Evolutionary conservation across 768 basidiomycete species (phyloP), one percentile per base, ranked within the genome.

Genomic region (Suillus alpinus): DNA sequence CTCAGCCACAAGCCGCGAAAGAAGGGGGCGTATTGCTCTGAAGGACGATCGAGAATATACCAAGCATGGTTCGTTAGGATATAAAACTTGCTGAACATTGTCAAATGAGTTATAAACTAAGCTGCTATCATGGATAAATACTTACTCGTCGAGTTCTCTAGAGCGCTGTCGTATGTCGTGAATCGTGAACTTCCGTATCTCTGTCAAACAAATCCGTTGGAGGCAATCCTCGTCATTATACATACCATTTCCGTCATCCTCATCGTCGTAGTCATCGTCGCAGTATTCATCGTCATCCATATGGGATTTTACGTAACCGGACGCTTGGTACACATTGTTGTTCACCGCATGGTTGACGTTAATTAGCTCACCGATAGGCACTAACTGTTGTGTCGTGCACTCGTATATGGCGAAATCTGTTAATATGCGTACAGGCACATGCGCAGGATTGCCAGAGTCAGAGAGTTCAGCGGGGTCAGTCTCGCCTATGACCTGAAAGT

Each of bases 41-140:
- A 78, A 0, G 89, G 86, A 2, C 62, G 61, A 12, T 79, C 77
- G 2, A 91, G 77, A 58, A 90, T 86, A 63, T 91, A 91, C 89
- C 89, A 91, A 0, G 88, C 87, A 69, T 73, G 69, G 47, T 76
- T 49, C 0, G 89, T 91, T 49, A 81, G 79, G 32, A 91, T 71
- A 62, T 86, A 91, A 2, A 90, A 80, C 61, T 85, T 83, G 26
- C 88, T 90, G 56, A 6, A 50, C 14, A n/a, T 37, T 56, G 1
- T 8, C 65, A 74, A 65, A 58, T 36, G 4, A 58, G 31, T 46
- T 16, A 9, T 36, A 3, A 13, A 1, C 18, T 9, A 50, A 4
- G 13, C 18, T 4, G 4, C 13, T 59, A 58, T 32, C 9, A 26
- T 26, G 26, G 50, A 59, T n/a, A 31, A 20, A 47, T 8, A 61